Conservation (phyloP, 2,329 filamentous ascomycete species). For the Aotearoamyces nothofagi region DNA sequence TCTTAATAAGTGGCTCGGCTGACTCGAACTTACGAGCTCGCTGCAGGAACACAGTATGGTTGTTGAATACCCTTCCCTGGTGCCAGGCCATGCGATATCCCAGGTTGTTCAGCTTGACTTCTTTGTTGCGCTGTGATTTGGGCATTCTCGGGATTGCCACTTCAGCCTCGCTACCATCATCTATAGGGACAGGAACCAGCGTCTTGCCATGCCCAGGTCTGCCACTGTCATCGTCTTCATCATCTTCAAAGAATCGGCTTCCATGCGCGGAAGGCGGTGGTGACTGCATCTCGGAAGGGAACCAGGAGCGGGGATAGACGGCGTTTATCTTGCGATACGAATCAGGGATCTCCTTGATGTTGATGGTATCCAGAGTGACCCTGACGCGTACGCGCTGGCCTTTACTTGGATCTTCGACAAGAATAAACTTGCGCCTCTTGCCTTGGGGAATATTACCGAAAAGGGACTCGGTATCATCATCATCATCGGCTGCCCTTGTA, state of each 20-base stretch:
- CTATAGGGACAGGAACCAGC: constrained; percentile 46
- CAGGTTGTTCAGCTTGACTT: constrained; percentile 83
- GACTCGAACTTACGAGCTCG: constrained; percentile 63
- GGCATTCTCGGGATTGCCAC: constrained; percentile 63
- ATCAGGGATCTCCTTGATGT: constrained; percentile 92
- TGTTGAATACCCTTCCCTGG: constrained; percentile 82
- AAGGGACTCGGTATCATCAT: constrained; percentile 50
- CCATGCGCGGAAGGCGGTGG: constrained; percentile 64
- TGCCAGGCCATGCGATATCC: constrained; percentile 95
- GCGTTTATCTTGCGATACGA: constrained; percentile 83
- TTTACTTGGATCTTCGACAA: constrained; percentile 79
- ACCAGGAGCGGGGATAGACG: constrained; percentile 84
- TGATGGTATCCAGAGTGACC: constrained; percentile 82
- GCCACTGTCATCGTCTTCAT: constrained; percentile 32
- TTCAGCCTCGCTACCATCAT: constrained; percentile 57
- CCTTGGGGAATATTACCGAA: constrained; percentile 82
- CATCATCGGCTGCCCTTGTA: constrained; percentile 23
- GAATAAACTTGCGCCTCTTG: constrained; percentile 91
- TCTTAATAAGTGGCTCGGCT: background rate
- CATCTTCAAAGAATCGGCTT: constrained; percentile 60
- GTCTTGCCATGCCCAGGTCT: constrained; percentile 20
- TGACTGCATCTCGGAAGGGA: constrained; percentile 83
- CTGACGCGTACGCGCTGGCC: constrained; percentile 73
- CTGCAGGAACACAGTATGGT: constrained; percentile 75
- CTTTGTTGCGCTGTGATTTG: constrained; percentile 55